Percentiles rank a stretch among this genome's conserved stretches.
phyloP scores from a whole-genome alignment of 1,284 basidiomycete genomes.

The Apiotrichum gracile region DNA sequence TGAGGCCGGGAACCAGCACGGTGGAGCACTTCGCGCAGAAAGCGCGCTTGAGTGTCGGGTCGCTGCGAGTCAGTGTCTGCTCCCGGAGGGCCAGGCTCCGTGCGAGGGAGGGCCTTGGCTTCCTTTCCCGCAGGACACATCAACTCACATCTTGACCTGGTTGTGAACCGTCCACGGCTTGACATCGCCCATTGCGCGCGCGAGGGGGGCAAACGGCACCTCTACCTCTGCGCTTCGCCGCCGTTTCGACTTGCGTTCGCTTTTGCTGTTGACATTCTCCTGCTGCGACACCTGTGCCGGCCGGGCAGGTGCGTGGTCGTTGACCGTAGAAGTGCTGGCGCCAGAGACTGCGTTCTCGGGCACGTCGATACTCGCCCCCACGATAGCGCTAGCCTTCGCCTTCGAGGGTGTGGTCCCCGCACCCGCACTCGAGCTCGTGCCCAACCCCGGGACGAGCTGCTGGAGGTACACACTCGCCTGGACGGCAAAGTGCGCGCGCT shows the following conservation, averaged over 20 bases:
- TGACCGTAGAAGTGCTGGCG: not conserved
- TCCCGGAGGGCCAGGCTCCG: not conserved
- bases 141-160: slow-evolving; percentile 37
- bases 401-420: too few species aligned
- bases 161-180: slow-evolving; percentile 35
- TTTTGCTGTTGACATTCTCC: slow-evolving; percentile 4
- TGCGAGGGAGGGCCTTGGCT: not conserved
- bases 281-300: too few species aligned
- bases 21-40: slow-evolving; percentile 33
- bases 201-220: slow-evolving; percentile 16
- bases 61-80: slow-evolving; percentile 22
- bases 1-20: slow-evolving; percentile 38
- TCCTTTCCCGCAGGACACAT: not conserved
- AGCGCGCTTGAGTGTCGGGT: slow-evolving; percentile 34
- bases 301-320: not conserved
- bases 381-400: too few species aligned
- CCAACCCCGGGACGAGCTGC: slow-evolving; percentile 13
- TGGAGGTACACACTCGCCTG: slow-evolving; percentile 39
- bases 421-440: not conserved
- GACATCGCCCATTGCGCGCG: slow-evolving; percentile 20
- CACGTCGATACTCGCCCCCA: too few species aligned
- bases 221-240: not conserved
- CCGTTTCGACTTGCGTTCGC: not conserved
- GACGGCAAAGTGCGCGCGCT: slow-evolving; percentile 38
- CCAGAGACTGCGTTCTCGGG: too few species aligned